A percentile compares a stretch with the other conserved stretches of the same genome.
Evolutionary conservation across 345 rosid genomes (phyloP).

Genomic region (thale cress (Arabidopsis thaliana)): DNA sequence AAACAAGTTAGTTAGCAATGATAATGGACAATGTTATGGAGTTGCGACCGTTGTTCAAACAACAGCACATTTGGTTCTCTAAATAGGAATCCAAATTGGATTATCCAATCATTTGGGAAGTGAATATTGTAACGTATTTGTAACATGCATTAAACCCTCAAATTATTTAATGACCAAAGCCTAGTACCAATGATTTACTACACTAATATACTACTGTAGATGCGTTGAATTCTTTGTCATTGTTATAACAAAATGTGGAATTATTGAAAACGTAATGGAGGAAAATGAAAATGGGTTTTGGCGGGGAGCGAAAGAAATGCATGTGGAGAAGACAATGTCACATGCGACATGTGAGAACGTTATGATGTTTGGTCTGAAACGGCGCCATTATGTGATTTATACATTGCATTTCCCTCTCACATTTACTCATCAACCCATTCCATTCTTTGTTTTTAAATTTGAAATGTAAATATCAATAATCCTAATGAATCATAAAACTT

Average conservation of each 20-base stretch:
- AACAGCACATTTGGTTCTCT: constrained; percentile 39
- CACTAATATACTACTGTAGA: constrained; percentile 5
- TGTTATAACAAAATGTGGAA: constrained; percentile 27
- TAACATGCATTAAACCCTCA: constrained; percentile 18
- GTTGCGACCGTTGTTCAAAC: constrained; percentile 21
- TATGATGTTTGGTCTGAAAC: constrained; percentile 42
- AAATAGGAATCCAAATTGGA: constrained; percentile 29
- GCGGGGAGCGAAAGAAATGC: constrained; percentile 41
- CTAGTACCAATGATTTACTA: constrained; percentile 16
- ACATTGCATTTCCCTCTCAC: constrained; percentile 4
- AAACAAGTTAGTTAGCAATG: constrained; percentile 20
- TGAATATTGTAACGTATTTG: constrained; percentile 19
- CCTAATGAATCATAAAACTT: constrained; percentile 4
- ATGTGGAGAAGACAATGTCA: constrained; percentile 47
- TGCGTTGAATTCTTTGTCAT: not conserved
- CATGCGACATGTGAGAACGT: constrained; percentile 44
- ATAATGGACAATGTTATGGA: constrained; percentile 9
- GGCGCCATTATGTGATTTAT: constrained; percentile 34
- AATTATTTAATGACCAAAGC: not conserved
- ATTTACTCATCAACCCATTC: constrained; percentile 30
- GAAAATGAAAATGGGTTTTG: constrained; percentile 26
- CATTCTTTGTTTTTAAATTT: not conserved
- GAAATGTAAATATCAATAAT: constrained; percentile 1
- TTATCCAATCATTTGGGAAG: constrained; percentile 28
- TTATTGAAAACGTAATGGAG: constrained; percentile 23